Base-by-base conservation (phyloP, 192 early-diverging fungal genomes). In the Gaertneriomyces semiglobifer region DNA sequence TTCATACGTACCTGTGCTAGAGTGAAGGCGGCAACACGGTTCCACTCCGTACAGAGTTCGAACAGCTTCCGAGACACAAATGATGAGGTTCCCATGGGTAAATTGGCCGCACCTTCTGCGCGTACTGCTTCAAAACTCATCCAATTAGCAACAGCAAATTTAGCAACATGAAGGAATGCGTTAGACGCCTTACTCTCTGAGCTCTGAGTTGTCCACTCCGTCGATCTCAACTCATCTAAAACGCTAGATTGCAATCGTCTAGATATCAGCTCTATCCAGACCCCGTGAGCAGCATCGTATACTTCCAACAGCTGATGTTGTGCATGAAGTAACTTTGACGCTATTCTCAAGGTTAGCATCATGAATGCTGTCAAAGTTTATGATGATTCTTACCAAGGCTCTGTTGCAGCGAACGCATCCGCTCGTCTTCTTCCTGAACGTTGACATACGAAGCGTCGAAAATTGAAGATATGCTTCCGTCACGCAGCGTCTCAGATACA, bases 21-120 rank as follows among this genome's bases (percentile, higher is more conserved):
- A 14, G 53, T 66, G 46, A 66, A 66, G 0, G 53, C 64, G 11
- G 64, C 64, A 11, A 66, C 42, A 7, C 64, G 64, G 20, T 66
- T 66, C 64, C 64, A 66, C 39, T 66, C 64, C n/a, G 42, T n/a
- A 45, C 64, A 66, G 2, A 66, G 64, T 8, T 66, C 64, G 25
- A 66, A 66, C 6, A 57, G 6, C 9, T 41, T 57, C 7, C 12
- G 12, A 12, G 39, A 38, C 7, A 66, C 64, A 46, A 18, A 57
- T 43, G 64, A 25, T 54, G 64, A 66, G 19, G 64, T 43, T 16
- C 55, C 43, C 3, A 44, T 54, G 6, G 64, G 64, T 7, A 10
- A n/a, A 0, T 51, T 50, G 48, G 18, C 18, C 3, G 48, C 48
- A 50, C 48, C 18, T 3, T 50, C 48, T 18, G 48, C 12, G 18